Conservation (phyloP, 352 stramenopile genomes). For the Pythium vanterpoolii region DNA sequence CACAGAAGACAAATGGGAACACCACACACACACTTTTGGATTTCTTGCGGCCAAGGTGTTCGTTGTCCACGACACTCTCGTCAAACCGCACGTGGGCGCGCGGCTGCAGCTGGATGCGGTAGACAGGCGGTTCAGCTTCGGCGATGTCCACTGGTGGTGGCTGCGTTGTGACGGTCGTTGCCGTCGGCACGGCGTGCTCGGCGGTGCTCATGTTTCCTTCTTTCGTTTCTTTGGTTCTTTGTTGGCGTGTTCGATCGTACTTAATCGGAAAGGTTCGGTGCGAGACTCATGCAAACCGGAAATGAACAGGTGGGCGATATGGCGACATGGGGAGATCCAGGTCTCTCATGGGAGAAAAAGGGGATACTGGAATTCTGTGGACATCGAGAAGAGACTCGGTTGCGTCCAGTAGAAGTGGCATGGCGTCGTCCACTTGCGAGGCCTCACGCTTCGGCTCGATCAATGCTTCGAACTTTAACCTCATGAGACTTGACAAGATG, state of each 20-base stretch:
- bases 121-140: slow-evolving; percentile 35
- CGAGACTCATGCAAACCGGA: slow-evolving; percentile 6
- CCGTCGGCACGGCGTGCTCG: slow-evolving; percentile 11
- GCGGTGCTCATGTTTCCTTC: slow-evolving; percentile 29
- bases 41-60: slow-evolving; percentile 88
- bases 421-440: no score
- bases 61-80: slow-evolving; percentile 90
- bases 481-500: slow-evolving; percentile 1
- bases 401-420: not conserved
- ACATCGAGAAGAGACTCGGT: slow-evolving; percentile 16
- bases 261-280: slow-evolving; percentile 13
- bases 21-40: slow-evolving; percentile 85
- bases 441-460: slow-evolving; percentile 6
- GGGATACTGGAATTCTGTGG: not conserved
- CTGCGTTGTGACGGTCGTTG: slow-evolving; percentile 30
- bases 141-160: slow-evolving; percentile 8
- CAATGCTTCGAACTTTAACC: not conserved
- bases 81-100: slow-evolving; percentile 84
- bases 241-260: not conserved
- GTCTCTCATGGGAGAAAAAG: not conserved
- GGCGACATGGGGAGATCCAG: not conserved
- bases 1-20: not conserved
- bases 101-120: slow-evolving; percentile 74
- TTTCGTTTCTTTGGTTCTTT: not conserved
- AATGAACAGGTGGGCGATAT: slow-evolving; percentile 21